Base-by-base conservation (phyloP, 805 yeast genomes). In the Starmerella riodocensis region DNA sequence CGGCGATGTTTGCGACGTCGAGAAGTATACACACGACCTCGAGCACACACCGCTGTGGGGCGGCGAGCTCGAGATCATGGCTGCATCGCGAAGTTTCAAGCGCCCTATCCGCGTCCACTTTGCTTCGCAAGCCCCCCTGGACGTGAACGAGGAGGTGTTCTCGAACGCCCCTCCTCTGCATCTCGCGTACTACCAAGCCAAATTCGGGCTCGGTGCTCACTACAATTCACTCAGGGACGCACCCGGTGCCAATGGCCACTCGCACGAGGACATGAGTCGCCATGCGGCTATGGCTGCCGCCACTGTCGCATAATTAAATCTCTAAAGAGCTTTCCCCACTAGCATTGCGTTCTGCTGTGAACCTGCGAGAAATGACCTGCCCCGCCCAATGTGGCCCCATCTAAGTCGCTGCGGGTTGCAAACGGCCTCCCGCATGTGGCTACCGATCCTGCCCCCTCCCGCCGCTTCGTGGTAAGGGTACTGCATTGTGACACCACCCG, bases 1-100 rank as follows among this genome's bases (percentile, higher is more conserved):
- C 1, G 67, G 76, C 65, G 63, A 70, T 6, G 49, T 82, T 43
- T 67, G 69, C 35, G 79, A 80, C 47, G 59, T 86, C 22, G 76
- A 71, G 28, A 72, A 71, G 18, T 91, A 91, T 56, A 70, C 82
- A 3, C 58, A 64, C 3, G 78, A 76, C 46, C 66, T 88, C 42
- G 79, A 71, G 43, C 64, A 58, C n/a, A 83, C 94, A 0, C 76
- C 93, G 0, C 72, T 81, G 66, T 88, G 98, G 98, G 98, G 98
- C 20, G 91, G 94, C 7, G 96, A 91, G 52, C 65, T 84, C 64
- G 98, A 88, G 62, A 75, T 88, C 16, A 58, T 82, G 54, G 95
- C 96, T 0, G 64, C 86, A 29, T 69, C 93, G 1, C 68, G 73
- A 43, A 73, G 71, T n/a, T 80, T 67, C 51, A 66, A 76, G 43